Percentiles rank a stretch among this genome's conserved stretches.
phyloP scores from a whole-genome alignment of 352 stramenopile species.

The Phytophthora boehmeriae region DNA sequence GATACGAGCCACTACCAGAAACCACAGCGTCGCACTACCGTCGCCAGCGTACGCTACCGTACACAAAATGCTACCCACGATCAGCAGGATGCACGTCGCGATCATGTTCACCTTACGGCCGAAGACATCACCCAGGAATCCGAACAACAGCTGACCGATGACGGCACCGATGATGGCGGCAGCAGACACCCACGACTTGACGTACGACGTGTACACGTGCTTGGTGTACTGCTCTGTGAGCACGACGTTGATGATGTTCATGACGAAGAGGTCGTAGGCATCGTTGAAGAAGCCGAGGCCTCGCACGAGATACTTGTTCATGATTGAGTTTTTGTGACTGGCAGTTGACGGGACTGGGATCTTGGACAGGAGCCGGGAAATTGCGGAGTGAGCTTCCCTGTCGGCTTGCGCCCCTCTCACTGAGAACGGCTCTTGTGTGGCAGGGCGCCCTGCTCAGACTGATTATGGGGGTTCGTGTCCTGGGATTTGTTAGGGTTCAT shows the following conservation, averaged over 20 bases:
- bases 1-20: slow-evolving; percentile 43
- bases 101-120: slow-evolving; percentile 70
- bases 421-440: background rate
- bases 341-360: background rate
- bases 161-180: slow-evolving; percentile 58
- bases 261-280: slow-evolving; percentile 71
- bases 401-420: background rate
- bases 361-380: slow-evolving; percentile 1
- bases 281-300: slow-evolving; percentile 69
- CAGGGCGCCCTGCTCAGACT: slow-evolving; percentile 5
- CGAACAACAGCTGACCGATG: slow-evolving; percentile 61
- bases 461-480: background rate
- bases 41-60: slow-evolving; percentile 37
- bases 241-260: slow-evolving; percentile 74
- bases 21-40: slow-evolving; percentile 39
- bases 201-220: slow-evolving; percentile 57
- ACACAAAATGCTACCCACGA: slow-evolving; percentile 57
- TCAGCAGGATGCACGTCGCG: slow-evolving; percentile 52
- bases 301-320: slow-evolving; percentile 64
- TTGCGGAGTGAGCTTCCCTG: slow-evolving; percentile 2
- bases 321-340: slow-evolving; percentile 14
- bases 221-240: slow-evolving; percentile 65
- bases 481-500: background rate
- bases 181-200: slow-evolving; percentile 60
- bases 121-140: slow-evolving; percentile 57